Evolutionary conservation across 2,329 filamentous ascomycete species (phyloP).

Genomic region (Xylaria sp.): DNA sequence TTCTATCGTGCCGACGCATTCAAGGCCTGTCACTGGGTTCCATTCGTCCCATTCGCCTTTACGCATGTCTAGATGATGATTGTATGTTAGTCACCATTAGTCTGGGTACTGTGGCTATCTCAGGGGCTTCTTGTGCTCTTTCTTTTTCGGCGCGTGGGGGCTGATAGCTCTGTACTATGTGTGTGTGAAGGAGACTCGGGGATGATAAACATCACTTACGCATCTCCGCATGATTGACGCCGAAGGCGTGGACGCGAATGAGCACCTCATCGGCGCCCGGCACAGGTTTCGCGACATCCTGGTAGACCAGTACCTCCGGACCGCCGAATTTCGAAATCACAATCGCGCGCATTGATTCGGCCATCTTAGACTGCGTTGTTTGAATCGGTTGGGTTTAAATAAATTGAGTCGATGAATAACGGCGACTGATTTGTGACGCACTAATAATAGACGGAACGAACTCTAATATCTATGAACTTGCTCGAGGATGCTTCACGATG

Average conservation of each 20-base stretch:
- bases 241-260: constrained; percentile 55
- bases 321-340: constrained; percentile 50
- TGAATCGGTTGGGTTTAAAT: not conserved
- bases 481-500: not conserved
- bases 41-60: constrained; percentile 55
- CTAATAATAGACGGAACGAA: not conserved
- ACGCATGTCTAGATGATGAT: constrained; percentile 51
- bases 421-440: not conserved
- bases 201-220: constrained; percentile 30
- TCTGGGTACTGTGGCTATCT: not conserved
- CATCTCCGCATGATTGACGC: constrained; percentile 59
- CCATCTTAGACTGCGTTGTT: constrained; percentile 13
- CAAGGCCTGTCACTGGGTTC: constrained; percentile 53
- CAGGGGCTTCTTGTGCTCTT: not conserved
- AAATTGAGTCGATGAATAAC: not conserved
- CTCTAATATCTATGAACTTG: not conserved
- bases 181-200: not conserved
- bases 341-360: constrained; percentile 50
- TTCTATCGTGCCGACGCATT: constrained; percentile 57
- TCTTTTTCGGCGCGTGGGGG: not conserved
- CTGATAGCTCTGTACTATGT: not conserved
- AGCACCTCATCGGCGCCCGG: constrained; percentile 48
- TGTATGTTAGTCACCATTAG: not conserved
- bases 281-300: constrained; percentile 45
- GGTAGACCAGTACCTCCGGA: constrained; percentile 47